Conservation (phyloP, 352 stramenopile genomes). For the Peronospora tabacina region DNA sequence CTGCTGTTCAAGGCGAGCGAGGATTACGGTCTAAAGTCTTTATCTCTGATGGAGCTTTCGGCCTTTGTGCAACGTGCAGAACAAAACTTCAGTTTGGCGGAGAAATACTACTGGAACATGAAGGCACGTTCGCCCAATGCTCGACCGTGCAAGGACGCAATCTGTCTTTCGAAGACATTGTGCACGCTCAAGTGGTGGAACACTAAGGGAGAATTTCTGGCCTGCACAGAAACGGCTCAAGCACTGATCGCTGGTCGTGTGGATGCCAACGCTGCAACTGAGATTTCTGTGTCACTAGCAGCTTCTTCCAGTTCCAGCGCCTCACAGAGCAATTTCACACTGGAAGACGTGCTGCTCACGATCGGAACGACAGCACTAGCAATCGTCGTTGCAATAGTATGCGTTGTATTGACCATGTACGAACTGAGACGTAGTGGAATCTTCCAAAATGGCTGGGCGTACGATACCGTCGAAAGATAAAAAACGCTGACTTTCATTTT, state of each 20-base stretch:
- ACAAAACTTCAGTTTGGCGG: slow-evolving; percentile 43
- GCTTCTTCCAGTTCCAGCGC: slow-evolving; percentile 8
- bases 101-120: slow-evolving; percentile 80
- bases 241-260: slow-evolving; percentile 3
- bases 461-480: slow-evolving; percentile 29
- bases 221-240: slow-evolving; percentile 41
- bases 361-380: slow-evolving; percentile 44
- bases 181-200: slow-evolving; percentile 83
- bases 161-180: slow-evolving; percentile 56
- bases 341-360: slow-evolving; percentile 32
- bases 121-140: slow-evolving; percentile 58
- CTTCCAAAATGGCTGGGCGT: slow-evolving; percentile 32
- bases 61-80: slow-evolving; percentile 43
- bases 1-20: slow-evolving; percentile 48
- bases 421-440: slow-evolving; percentile 33
- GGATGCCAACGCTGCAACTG: neutral
- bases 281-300: slow-evolving; percentile 5
- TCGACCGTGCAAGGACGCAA: slow-evolving; percentile 32
- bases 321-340: slow-evolving; percentile 5
- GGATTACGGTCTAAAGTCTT: slow-evolving; percentile 48
- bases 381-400: slow-evolving; percentile 27
- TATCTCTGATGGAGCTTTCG: slow-evolving; percentile 38
- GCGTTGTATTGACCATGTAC: slow-evolving; percentile 31
- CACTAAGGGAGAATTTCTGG: slow-evolving; percentile 58
- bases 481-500: neutral